Evolutionary conservation across 352 stramenopile genomes (phyloP), one percentile per base, ranked within the genome.

Genomic region (Aphanomyces euteiches): DNA sequence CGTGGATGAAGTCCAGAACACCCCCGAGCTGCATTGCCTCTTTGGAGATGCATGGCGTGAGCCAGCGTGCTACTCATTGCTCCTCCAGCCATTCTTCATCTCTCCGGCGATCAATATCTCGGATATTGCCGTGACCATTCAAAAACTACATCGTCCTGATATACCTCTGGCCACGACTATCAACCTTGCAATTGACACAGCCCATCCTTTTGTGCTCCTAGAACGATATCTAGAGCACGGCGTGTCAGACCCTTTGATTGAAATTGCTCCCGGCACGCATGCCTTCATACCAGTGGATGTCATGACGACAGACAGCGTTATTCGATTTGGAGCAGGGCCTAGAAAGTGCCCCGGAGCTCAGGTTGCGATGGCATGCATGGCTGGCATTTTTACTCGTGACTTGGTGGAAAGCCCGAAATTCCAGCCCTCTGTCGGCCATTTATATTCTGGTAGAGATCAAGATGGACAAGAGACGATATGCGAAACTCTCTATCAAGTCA

Each of bases 51-150:
- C 59, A 28, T 70, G 64, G 64, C 10, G 2, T 13, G 47, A 70
- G 15, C 64, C 54, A 47, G 64, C 61, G 54, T 70, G 45, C 64
- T 61, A 50, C 61, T 70, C 64, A 34, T 21, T 70, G 5, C 47
- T 70, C 15, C n/a, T 70, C 3, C 64, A 70, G 28, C 64, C 64
- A 10, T 70, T 70, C 47, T 41, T 70, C 10, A 19, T 70, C 39
- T 70, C 64, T n/a, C 64, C 54, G 8, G 64, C 64, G 4, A 70
- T 70, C 45, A 70, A 70, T 41, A 38, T 70, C 38, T 43, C 64
- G 13, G 64, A 70, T 50, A 38, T 70, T 28, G 64, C 48, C 19
- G 64, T 70, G 12, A 34, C 17, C 17, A 21, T 70, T 13, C 37
- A 41, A 15, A 41, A 61, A 13, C 17, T 19, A 7, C 13, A 63